Evolutionary conservation across 2,329 filamentous ascomycete species (phyloP).

Genomic region (Hypoxylon sp.): DNA sequence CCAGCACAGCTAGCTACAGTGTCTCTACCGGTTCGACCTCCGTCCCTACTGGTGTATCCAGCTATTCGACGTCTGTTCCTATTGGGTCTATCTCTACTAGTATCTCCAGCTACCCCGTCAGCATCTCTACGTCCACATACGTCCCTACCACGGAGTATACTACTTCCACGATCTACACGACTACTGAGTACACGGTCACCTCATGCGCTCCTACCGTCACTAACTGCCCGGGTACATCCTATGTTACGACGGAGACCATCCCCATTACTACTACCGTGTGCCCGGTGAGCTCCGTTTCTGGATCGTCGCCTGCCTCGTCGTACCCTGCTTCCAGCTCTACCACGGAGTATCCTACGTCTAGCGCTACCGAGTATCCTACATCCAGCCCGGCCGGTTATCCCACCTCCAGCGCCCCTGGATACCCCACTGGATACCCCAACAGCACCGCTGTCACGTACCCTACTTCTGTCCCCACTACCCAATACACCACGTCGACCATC

Average conservation of each 20-base stretch:
- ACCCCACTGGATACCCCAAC: background rate
- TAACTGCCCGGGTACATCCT: slow-evolving; percentile 34
- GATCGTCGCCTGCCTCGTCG: background rate
- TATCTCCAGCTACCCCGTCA: slow-evolving; percentile 17
- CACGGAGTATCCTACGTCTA: slow-evolving; percentile 5
- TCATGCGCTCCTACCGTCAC: slow-evolving; percentile 37
- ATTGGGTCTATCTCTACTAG: slow-evolving; percentile 17
- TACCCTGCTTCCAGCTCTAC: slow-evolving; percentile 9
- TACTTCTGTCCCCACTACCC: slow-evolving; percentile 5
- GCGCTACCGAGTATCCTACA: background rate
- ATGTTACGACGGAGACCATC: slow-evolving; percentile 41
- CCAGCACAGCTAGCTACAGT: background rate
- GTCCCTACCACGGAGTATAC: slow-evolving; percentile 19
- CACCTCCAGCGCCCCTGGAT: slow-evolving; percentile 9
- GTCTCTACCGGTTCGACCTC: slow-evolving; percentile 2
- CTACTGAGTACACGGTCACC: slow-evolving; percentile 34
- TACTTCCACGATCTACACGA: slow-evolving; percentile 44
- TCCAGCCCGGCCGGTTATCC: slow-evolving; percentile 9
- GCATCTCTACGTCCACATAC: background rate
- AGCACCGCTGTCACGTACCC: slow-evolving; percentile 9
- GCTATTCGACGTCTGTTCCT: slow-evolving; percentile 15
- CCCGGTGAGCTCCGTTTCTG: slow-evolving; percentile 32
- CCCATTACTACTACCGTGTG: slow-evolving; percentile 40
- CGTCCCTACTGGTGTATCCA: background rate
- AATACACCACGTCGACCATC: slow-evolving; percentile 33